These are phyloP conservation scores for Primulina eburnea DNA, from an alignment of 257 asterid species.

Conservation along the genomic window DNA sequence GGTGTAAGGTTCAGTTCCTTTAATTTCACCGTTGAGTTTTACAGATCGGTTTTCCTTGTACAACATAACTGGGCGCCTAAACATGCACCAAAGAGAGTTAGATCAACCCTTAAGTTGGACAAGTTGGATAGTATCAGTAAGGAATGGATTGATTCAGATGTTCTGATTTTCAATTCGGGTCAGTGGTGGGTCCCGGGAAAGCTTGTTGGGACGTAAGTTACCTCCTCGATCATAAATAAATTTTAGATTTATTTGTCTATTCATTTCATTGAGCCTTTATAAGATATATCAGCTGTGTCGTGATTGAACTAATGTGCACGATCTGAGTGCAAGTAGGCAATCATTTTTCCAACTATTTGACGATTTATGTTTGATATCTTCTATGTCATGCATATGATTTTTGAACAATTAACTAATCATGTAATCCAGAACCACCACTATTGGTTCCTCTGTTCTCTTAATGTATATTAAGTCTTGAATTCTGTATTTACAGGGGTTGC, in stretches of 20 bases:
- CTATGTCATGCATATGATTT: neutral
- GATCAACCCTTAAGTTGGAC: slow-evolving; percentile 58
- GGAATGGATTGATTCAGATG: slow-evolving; percentile 67
- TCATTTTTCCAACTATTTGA: neutral
- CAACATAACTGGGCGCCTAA: slow-evolving; percentile 59
- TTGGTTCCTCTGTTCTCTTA: slow-evolving; percentile 8
- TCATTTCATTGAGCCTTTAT: slow-evolving; percentile 13
- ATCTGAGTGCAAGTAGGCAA: neutral
- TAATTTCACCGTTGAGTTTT: slow-evolving; percentile 65
- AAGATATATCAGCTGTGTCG: neutral
- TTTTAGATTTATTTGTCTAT: slow-evolving; percentile 11
- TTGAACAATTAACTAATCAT: neutral
- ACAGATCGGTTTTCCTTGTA: slow-evolving; percentile 76
- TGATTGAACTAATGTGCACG: neutral
- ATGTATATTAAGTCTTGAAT: slow-evolving; percentile 28
- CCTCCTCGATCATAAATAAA: slow-evolving; percentile 3
- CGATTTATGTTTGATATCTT: neutral
- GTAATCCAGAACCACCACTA: neutral
- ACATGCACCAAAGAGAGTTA: slow-evolving; percentile 58
- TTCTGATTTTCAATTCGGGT: slow-evolving; percentile 69
- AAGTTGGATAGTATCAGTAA: slow-evolving; percentile 59
- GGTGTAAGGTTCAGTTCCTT: slow-evolving; percentile 66
- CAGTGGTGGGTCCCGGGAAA: slow-evolving; percentile 87
- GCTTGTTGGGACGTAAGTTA: slow-evolving; percentile 63
- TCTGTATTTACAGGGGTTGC: slow-evolving; percentile 63